Conservation (phyloP, 1,139 yeast species). For the Geotrichum citri-aurantii region DNA sequence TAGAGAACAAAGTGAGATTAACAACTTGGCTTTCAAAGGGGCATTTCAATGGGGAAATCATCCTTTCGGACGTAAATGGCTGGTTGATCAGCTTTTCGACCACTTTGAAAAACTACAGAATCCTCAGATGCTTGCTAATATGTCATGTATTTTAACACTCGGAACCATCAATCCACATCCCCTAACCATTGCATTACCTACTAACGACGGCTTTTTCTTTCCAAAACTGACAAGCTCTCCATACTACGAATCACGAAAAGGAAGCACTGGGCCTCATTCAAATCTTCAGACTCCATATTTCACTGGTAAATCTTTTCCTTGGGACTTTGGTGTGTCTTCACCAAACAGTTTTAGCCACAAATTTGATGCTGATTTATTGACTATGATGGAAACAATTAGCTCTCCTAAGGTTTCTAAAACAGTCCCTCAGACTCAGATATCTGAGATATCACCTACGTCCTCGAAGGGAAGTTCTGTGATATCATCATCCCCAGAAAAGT, state of each 20-base stretch:
- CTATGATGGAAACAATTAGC: background rate
- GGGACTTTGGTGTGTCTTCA: conserved; percentile 14
- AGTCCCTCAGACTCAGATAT: background rate
- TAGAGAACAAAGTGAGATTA: conserved; percentile 1
- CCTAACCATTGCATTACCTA: conserved; percentile 2
- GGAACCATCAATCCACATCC: conserved; percentile 6
- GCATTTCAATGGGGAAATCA: conserved; percentile 64
- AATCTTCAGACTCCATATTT: conserved; percentile 11
- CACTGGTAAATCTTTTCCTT: conserved; percentile 13
- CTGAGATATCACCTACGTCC: conserved; percentile 6
- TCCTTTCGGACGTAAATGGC: conserved; percentile 73
- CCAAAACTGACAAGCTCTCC: background rate
- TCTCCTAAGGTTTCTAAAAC: background rate
- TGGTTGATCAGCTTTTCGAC: conserved; percentile 55
- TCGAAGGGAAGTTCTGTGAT: conserved; percentile 12
- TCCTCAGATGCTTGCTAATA: conserved; percentile 85
- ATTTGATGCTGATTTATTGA: conserved; percentile 9
- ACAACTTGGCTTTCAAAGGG: conserved; percentile 10
- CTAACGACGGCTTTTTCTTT: background rate
- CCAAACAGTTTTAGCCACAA: conserved; percentile 9
- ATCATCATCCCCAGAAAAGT: conserved; percentile 27
- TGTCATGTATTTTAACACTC: conserved; percentile 56
- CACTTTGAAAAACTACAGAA: conserved; percentile 63
- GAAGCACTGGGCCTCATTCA: conserved; percentile 3
- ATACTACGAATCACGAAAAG: conserved; percentile 2